Evolutionary conservation across 768 basidiomycete genomes (phyloP).

Genomic region (Boletus fagicola): DNA sequence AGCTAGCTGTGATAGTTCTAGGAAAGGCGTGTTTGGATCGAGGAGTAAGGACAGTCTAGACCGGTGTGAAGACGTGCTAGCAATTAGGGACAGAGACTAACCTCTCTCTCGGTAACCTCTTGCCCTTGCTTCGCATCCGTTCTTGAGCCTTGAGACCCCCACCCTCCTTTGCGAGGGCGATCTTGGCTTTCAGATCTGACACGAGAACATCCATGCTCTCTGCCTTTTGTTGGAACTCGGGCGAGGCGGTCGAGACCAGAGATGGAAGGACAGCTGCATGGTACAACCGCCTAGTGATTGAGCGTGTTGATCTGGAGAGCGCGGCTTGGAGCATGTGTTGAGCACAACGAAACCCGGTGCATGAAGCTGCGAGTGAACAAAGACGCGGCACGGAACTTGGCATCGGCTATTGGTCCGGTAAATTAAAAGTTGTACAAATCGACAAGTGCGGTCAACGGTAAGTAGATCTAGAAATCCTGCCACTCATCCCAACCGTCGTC

Average conservation of each 20-base stretch:
- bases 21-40: conserved; percentile 84
- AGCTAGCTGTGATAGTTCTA: conserved; percentile 84
- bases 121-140: conserved; percentile 74
- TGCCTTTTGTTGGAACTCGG: conserved; percentile 68
- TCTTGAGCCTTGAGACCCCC: conserved; percentile 75
- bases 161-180: conserved; percentile 59
- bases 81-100: conserved; percentile 25
- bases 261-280: conserved; percentile 77
- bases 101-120: conserved; percentile 84
- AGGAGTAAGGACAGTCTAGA: conserved; percentile 67
- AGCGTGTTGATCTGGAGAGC: conserved; percentile 14
- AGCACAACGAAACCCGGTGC: background rate
- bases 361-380: background rate
- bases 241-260: conserved; percentile 61
- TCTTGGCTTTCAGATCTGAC: conserved; percentile 58
- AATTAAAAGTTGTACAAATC: background rate
- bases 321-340: conserved; percentile 22
- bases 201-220: conserved; percentile 71
- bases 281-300: conserved; percentile 40
- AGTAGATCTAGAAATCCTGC: conserved; percentile 65
- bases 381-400: conserved; percentile 25
- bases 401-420: conserved; percentile 12
- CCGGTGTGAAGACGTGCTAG: conserved; percentile 1
- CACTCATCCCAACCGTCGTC: conserved; percentile 73
- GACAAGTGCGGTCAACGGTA: too few relatives aligned